phyloP scores from a whole-genome alignment of 768 basidiomycete species.

The Amanita subjunquillea region DNA sequence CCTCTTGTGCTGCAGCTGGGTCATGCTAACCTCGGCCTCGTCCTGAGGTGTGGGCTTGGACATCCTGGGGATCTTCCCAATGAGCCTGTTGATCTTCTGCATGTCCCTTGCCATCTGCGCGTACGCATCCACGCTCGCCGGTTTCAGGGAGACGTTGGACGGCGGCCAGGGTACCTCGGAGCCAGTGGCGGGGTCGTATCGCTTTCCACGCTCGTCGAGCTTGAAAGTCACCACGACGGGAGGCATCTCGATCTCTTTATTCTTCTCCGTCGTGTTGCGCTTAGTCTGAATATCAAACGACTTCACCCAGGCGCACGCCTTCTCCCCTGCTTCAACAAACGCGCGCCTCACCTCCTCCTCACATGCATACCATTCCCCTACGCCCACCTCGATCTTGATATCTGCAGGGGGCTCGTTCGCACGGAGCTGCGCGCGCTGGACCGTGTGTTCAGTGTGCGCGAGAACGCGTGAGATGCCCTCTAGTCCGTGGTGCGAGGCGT shows the following conservation, averaged over 20 bases:
- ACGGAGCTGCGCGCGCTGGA: not conserved
- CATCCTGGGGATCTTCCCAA: not conserved
- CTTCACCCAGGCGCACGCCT: not conserved
- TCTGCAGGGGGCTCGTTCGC: not conserved
- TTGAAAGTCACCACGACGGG: not conserved
- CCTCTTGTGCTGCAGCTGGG: not conserved
- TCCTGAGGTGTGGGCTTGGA: not conserved
- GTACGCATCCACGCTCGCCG: not conserved
- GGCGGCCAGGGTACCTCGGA: not conserved
- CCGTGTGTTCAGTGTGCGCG: not conserved
- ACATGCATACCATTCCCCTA: not conserved
- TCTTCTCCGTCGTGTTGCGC: not conserved
- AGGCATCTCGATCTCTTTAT: not conserved
- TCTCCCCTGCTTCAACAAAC: not conserved
- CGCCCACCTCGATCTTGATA: not conserved
- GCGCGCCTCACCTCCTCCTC: not conserved
- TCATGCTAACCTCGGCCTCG: not conserved
- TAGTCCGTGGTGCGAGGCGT: not conserved
- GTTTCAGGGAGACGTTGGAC: not conserved
- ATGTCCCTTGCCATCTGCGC: not conserved
- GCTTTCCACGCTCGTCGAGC: not conserved
- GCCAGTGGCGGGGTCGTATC: not conserved
- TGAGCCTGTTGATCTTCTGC: not conserved
- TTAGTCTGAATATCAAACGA: not conserved
- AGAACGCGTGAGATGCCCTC: not conserved